Evolutionary conservation across 345 rosid genomes (phyloP).

Genomic region (Noccaea caerulescens): DNA sequence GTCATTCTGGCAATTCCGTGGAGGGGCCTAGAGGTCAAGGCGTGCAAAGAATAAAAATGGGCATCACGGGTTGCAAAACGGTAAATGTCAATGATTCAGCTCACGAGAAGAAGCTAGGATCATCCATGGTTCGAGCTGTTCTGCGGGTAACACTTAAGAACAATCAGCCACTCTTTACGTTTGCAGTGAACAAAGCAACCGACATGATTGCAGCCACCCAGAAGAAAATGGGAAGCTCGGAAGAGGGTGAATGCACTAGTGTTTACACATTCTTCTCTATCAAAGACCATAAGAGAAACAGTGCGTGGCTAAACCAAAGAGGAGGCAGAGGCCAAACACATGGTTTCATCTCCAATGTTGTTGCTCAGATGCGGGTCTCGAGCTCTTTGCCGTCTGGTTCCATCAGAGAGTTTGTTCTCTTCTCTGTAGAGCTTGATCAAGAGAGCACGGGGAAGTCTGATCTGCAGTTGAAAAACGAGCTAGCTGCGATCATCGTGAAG

Average conservation of each 20-base stretch:
- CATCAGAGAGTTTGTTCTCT: constrained; percentile 74
- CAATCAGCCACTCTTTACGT: constrained; percentile 77
- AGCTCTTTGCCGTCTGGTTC: constrained; percentile 50
- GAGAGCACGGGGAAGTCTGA: constrained; percentile 51
- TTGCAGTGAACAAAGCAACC: constrained; percentile 73
- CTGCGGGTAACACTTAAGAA: constrained; percentile 70
- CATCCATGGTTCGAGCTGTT: constrained; percentile 70
- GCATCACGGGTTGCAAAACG: constrained; percentile 43
- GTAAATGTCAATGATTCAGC: constrained; percentile 49
- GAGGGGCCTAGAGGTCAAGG: constrained; percentile 51
- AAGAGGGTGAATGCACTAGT: constrained; percentile 59
- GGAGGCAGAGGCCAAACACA: constrained; percentile 62
- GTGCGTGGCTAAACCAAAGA: constrained; percentile 71
- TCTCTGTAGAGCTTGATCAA: constrained; percentile 58
- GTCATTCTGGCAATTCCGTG: constrained; percentile 39
- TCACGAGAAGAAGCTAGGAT: constrained; percentile 50
- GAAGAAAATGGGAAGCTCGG: constrained; percentile 55
- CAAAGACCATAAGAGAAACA: constrained; percentile 71
- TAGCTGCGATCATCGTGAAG: constrained; percentile 80
- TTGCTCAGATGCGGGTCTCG: constrained; percentile 83
- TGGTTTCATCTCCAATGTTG: constrained; percentile 62
- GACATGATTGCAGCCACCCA: constrained; percentile 78
- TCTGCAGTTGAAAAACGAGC: constrained; percentile 68
- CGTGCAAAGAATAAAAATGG: constrained; percentile 51
- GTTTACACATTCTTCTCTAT: constrained; percentile 71